These are phyloP conservation scores for Dissophora ornata DNA, from an alignment of 192 early-diverging fungal species.

Conservation along the genomic window DNA sequence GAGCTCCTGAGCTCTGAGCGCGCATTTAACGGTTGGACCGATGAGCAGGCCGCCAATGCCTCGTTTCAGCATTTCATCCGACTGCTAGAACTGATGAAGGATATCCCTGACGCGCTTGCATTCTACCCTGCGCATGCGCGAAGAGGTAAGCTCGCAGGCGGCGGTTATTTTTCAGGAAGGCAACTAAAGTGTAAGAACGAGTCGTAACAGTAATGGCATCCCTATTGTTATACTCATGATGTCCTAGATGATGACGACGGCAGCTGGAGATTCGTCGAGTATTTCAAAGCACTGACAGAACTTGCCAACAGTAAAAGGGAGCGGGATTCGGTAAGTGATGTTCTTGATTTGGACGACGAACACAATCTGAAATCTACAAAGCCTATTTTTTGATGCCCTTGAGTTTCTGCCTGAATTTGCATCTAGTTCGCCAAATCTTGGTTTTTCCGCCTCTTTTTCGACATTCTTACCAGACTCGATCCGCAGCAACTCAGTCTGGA, in stretches of 20 bases:
- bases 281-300: conserved; percentile 31
- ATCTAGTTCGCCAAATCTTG: conserved; percentile 25
- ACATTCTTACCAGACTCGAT: conserved; percentile 26
- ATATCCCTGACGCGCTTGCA: conserved; percentile 16
- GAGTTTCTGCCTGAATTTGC: too few relatives aligned
- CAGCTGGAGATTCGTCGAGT: conserved; percentile 39
- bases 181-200: too few relatives aligned
- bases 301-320: conserved; percentile 31
- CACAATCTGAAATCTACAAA: too few relatives aligned
- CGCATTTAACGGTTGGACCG: conserved; percentile 50
- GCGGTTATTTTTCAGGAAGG: neutral
- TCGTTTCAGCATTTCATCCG: conserved; percentile 21
- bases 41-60: conserved; percentile 17
- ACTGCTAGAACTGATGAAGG: conserved; percentile 27
- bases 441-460: conserved; percentile 33
- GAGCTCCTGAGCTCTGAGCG: conserved; percentile 47
- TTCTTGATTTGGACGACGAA: too few relatives aligned
- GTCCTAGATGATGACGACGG: conserved; percentile 40
- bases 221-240: too few relatives aligned
- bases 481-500: conserved; percentile 33
- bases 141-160: conserved; percentile 14
- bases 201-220: too few relatives aligned
- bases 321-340: conserved; percentile 17
- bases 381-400: too few relatives aligned
- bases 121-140: conserved; percentile 25